phyloP scores from a whole-genome alignment of 257 asterid species.

The Salvia hispanica region DNA sequence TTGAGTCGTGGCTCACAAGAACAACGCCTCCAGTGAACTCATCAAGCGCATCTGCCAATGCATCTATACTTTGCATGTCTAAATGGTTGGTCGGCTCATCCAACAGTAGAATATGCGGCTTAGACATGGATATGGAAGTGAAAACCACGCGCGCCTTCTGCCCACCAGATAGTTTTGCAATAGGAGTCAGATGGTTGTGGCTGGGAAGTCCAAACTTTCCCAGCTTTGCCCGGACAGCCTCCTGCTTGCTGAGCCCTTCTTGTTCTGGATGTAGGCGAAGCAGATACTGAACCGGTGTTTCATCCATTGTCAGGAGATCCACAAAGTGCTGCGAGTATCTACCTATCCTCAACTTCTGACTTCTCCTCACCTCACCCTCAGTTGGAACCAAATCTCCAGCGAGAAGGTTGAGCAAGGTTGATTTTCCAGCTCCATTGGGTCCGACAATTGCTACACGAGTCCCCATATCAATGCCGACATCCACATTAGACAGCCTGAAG shows the following conservation, averaged over 20 bases:
- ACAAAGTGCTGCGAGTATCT: conserved; percentile 79
- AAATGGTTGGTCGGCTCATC: conserved; percentile 78
- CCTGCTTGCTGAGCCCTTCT: conserved; percentile 69
- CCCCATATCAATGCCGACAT: conserved; percentile 78
- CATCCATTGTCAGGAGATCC: conserved; percentile 66
- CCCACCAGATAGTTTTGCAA: conserved; percentile 68
- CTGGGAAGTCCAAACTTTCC: conserved; percentile 80
- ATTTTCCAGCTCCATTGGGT: conserved; percentile 78
- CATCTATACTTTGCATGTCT: conserved; percentile 82
- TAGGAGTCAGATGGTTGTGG: conserved; percentile 69
- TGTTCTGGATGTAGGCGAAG: conserved; percentile 77
- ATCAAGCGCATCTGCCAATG: conserved; percentile 70
- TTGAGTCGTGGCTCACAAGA: conserved; percentile 67
- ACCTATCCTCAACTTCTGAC: conserved; percentile 68
- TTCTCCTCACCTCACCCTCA: conserved; percentile 65
- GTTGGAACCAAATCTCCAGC: conserved; percentile 66
- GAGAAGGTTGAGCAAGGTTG: conserved; percentile 69
- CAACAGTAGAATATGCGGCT: conserved; percentile 62
- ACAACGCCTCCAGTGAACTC: conserved; percentile 75
- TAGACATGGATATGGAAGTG: conserved; percentile 73
- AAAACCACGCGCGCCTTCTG: conserved; percentile 72
- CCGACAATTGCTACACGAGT: conserved; percentile 78
- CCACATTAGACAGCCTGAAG: conserved; percentile 62
- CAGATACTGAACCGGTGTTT: conserved; percentile 66
- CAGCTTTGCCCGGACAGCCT: conserved; percentile 72